Base-by-base conservation (phyloP, 352 stramenopile species). In the Phytophthora litchii region DNA sequence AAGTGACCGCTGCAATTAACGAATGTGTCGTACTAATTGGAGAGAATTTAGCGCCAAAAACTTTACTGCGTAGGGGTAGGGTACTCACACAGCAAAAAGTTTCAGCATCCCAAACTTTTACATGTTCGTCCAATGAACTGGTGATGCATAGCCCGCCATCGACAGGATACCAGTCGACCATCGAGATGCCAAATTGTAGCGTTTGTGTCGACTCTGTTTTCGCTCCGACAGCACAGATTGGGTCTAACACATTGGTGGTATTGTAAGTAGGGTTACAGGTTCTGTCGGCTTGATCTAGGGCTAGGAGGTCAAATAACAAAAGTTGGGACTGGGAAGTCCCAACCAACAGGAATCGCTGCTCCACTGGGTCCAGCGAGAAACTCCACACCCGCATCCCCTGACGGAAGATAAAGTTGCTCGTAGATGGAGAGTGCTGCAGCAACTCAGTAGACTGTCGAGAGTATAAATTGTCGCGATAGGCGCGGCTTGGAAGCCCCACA, bases 151-250 rank as follows among this genome's bases (percentile, higher is more conserved):
- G 52, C 0, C 89, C 89, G 3, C 67, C 83, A 58, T 97, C 89
- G 4, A 94, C 67, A 1, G 88, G 86, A 55, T 93, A 96, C 88
- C 88, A 96, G 37, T 92, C 78, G n/a, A 96, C 80, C 38, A 74
- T 72, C 16, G 85, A 85, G 27, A 96, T 67, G 35, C 85, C 85
- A n/a, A 79, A 83, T 38, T 80, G 77, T 23, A 85, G 41, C 3
- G 49, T 43, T 23, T 62, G 36, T 3, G 45, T 20, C 38, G 11
- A 46, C 32, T 51, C 14, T 0, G 34, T 43, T 49, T 49, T 70
- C 6, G 73, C 66, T 38, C 40, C 25, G 14, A 52, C 58, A n/a
- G 34, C 37, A 35, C 19, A 74, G 2, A 76, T 23, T 2, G 78
- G 60, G 3, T 72, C 46, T 36, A 87, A 38, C 21, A 45, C 51